Conservation (phyloP, 2,329 filamentous ascomycete genomes). For the Metarhizium humberi region DNA sequence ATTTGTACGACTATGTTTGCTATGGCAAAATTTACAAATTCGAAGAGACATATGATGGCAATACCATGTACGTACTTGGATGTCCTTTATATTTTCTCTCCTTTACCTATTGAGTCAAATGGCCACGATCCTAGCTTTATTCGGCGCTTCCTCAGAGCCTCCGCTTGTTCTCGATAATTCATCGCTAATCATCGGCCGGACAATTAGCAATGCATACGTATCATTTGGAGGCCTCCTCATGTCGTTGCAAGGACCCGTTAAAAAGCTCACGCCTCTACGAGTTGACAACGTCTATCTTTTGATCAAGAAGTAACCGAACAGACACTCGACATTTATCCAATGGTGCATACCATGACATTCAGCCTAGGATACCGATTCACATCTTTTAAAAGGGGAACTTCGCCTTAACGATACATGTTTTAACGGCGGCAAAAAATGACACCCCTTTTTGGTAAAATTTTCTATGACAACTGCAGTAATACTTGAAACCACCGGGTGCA, state of each 20-base stretch:
- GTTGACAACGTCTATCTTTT: slow-evolving; percentile 93
- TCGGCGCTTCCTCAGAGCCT: not conserved
- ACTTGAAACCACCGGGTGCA: not conserved
- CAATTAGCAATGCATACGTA: slow-evolving; percentile 74
- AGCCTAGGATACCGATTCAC: not conserved
- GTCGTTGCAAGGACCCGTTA: slow-evolving; percentile 86
- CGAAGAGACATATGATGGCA: slow-evolving; percentile 67
- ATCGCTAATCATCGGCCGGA: slow-evolving; percentile 2
- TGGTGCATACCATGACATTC: not conserved
- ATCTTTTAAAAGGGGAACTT: not conserved
- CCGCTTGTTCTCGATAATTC: not conserved
- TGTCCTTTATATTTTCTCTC: not conserved
- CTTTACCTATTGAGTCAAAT: too few relatives aligned
- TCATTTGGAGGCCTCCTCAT: slow-evolving; percentile 90
- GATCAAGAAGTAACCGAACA: slow-evolving; percentile 59
- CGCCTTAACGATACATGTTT: not conserved
- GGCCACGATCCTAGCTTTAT: not conserved
- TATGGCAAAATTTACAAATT: slow-evolving; percentile 85
- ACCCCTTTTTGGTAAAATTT: not conserved
- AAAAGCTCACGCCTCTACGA: slow-evolving; percentile 83
- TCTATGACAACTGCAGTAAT: not conserved
- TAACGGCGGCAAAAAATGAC: not conserved
- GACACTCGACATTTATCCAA: not conserved
- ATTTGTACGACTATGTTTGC: slow-evolving; percentile 82
- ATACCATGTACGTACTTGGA: slow-evolving; percentile 58